phyloP scores from a whole-genome alignment of 1,284 basidiomycete genomes.

The Ceratobasidium sp. region DNA sequence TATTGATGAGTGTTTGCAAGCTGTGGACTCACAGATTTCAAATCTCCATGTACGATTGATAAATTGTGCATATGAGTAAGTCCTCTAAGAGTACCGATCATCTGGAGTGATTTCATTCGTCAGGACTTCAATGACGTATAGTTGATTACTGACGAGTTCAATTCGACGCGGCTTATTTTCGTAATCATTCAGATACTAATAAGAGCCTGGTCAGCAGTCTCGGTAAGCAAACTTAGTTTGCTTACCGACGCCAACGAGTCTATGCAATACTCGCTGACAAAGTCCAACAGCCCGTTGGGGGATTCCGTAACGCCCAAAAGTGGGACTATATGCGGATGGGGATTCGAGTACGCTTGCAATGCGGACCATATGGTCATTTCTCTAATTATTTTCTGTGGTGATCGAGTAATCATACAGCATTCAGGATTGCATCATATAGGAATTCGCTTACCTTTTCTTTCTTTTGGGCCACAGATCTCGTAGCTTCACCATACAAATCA shows the following conservation, averaged over 20 bases:
- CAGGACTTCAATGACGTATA: not conserved
- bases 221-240: not conserved
- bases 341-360: not conserved
- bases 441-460: not conserved
- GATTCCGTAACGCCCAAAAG: slow-evolving; percentile 7
- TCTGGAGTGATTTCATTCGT: not conserved
- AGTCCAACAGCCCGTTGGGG: not conserved
- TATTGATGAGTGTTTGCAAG: too few species aligned
- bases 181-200: not conserved
- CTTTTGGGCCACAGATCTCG: not conserved
- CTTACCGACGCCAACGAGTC: not conserved
- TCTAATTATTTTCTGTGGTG: not conserved
- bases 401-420: too few species aligned
- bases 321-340: slow-evolving; percentile 5
- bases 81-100: slow-evolving; percentile 1
- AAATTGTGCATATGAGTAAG: slow-evolving; percentile 10
- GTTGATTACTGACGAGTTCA: not conserved
- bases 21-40: not conserved
- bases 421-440: too few species aligned
- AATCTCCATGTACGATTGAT: slow-evolving; percentile 20
- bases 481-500: not conserved
- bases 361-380: slow-evolving; percentile 12
- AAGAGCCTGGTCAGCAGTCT: not conserved
- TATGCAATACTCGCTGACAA: slow-evolving; percentile 21
- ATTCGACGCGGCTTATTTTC: not conserved